A percentile compares a stretch with the other conserved stretches of the same genome.
phyloP scores from a whole-genome alignment of 495 filamentous ascomycete genomes.

The Penicillium silybi region DNA sequence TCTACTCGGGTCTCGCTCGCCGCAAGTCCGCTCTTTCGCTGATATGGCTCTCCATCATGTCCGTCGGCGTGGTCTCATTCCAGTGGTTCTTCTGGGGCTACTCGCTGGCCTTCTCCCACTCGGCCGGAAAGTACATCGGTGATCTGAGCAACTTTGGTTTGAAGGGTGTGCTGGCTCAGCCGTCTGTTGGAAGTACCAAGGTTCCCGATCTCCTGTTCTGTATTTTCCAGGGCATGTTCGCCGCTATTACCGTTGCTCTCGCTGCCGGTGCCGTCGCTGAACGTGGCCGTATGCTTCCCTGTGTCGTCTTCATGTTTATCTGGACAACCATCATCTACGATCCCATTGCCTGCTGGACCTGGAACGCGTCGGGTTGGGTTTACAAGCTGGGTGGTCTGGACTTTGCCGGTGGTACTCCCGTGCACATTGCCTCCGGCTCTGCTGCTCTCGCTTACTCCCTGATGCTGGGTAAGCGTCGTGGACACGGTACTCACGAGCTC shows the following conservation, averaged over 20 bases:
- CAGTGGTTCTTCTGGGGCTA: slow-evolving; percentile 99
- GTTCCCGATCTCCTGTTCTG: slow-evolving; percentile 90
- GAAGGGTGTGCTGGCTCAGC: slow-evolving; percentile 70
- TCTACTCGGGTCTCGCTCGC: slow-evolving; percentile 97
- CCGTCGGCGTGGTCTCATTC: slow-evolving; percentile 84
- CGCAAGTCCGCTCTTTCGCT: slow-evolving; percentile 92
- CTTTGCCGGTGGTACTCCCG: slow-evolving; percentile 94
- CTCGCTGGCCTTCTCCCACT: slow-evolving; percentile 87
- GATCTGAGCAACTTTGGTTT: slow-evolving; percentile 84
- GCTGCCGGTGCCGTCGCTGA: slow-evolving; percentile 91
- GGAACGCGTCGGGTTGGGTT: slow-evolving; percentile 87
- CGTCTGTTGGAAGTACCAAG: slow-evolving; percentile 75
- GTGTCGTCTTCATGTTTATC: slow-evolving; percentile 92
- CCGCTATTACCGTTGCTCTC: slow-evolving; percentile 87
- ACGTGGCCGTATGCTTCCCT: slow-evolving; percentile 89
- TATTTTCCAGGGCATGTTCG: slow-evolving; percentile 98
- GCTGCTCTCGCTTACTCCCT: slow-evolving; percentile 85
- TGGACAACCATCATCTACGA: slow-evolving; percentile 95
- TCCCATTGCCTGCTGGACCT: slow-evolving; percentile 97
- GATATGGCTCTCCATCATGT: slow-evolving; percentile 96
- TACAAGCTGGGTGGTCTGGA: slow-evolving; percentile 82
- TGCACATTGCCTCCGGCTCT: slow-evolving; percentile 89
- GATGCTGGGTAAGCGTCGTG: slow-evolving; percentile 78
- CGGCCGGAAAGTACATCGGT: slow-evolving; percentile 78
- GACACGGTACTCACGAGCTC: slow-evolving; percentile 80